A percentile compares a stretch with the other conserved stretches of the same genome.
phyloP scores from a whole-genome alignment of 2,329 filamentous ascomycete genomes.

The Amauroascus verrucosus region DNA sequence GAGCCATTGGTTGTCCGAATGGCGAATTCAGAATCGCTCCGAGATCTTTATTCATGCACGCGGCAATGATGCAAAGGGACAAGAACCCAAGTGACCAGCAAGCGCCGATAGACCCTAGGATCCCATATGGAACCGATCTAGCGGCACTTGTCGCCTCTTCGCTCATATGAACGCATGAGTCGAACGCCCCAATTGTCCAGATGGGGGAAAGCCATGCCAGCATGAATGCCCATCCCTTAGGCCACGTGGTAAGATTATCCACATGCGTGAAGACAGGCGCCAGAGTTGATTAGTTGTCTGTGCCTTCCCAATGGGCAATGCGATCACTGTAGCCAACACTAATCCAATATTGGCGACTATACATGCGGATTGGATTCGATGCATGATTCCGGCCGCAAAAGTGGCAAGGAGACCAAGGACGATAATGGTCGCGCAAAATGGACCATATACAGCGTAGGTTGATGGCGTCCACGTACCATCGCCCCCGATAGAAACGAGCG shows the following conservation, averaged over 20 bases:
- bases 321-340: constrained; percentile 48
- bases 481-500: constrained; percentile 47
- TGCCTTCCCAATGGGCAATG: constrained; percentile 44
- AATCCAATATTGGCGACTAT: constrained; percentile 47
- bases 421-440: constrained; percentile 47
- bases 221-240: constrained; percentile 50
- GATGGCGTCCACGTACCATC: constrained; percentile 49
- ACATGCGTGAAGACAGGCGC: constrained; percentile 47
- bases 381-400: constrained; percentile 47
- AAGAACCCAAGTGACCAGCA: constrained; percentile 50
- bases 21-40: constrained; percentile 38
- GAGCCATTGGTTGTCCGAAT: constrained; percentile 51
- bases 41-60: constrained; percentile 47
- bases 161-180: constrained; percentile 50
- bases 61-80: constrained; percentile 48
- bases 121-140: constrained; percentile 50
- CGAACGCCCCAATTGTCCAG: constrained; percentile 48
- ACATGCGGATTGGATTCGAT: constrained; percentile 47
- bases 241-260: constrained; percentile 50
- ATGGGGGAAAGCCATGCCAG: constrained; percentile 52
- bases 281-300: constrained; percentile 25
- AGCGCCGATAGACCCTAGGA: constrained; percentile 47
- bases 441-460: constrained; percentile 47
- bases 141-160: constrained; percentile 53
- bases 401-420: constrained; percentile 47